phyloP scores from a whole-genome alignment of 345 rosid species.

The Euphorbia peplus region DNA sequence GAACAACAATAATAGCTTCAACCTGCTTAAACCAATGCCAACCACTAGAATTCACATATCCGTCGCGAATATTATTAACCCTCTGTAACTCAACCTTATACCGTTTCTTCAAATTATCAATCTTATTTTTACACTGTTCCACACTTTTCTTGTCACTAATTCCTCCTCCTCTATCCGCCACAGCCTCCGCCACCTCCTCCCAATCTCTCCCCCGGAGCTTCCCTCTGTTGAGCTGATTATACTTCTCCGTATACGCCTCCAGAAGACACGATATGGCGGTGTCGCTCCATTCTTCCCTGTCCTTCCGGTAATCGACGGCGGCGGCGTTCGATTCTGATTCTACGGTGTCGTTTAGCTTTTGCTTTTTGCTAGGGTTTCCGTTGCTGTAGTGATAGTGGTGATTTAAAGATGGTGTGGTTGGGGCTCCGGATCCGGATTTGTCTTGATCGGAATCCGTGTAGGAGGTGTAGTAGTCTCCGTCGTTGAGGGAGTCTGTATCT shows the following conservation, averaged over 20 bases:
- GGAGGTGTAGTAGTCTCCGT: conserved; percentile 18
- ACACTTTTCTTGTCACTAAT: conserved; percentile 55
- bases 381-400: conserved; percentile 6
- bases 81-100: conserved; percentile 82
- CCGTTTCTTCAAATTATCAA: conserved; percentile 86
- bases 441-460: conserved; percentile 20
- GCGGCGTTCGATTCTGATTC: conserved; percentile 6
- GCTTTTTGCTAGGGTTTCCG: conserved; percentile 19
- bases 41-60: conserved; percentile 47
- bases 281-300: conserved; percentile 94
- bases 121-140: conserved; percentile 84
- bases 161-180: conserved; percentile 64
- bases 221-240: conserved; percentile 72
- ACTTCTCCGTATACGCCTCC: conserved; percentile 81
- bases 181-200: conserved; percentile 87
- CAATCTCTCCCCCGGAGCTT: conserved; percentile 87
- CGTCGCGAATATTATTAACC: conserved; percentile 33
- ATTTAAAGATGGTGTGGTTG: conserved; percentile 29
- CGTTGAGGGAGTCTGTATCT: conserved; percentile 18
- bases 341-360: conserved; percentile 3
- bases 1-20: conserved; percentile 61
- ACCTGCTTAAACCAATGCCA: conserved; percentile 95
- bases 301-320: conserved; percentile 39
- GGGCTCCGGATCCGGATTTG: conserved; percentile 22
- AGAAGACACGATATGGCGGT: conserved; percentile 71